Conservation (phyloP, 2,329 filamentous ascomycete genomes). For the Nemania diffusa region DNA sequence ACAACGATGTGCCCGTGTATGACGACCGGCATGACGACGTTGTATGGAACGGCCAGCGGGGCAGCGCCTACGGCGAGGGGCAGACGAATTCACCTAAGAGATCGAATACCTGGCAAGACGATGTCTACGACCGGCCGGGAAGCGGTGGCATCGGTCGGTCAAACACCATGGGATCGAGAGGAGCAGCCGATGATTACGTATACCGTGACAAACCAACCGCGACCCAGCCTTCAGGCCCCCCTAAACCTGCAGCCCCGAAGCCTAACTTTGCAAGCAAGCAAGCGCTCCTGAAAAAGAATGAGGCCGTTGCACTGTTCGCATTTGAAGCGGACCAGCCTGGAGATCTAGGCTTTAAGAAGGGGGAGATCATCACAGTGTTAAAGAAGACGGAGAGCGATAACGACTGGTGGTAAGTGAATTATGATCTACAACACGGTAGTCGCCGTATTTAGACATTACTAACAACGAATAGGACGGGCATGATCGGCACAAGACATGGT, state of each 20-base stretch:
- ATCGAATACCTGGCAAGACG: conserved; percentile 78
- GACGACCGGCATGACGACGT: conserved; percentile 84
- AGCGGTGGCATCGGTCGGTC: conserved; percentile 58
- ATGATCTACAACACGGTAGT: neutral
- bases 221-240: conserved; percentile 70
- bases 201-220: conserved; percentile 43
- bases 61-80: conserved; percentile 67
- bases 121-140: conserved; percentile 73
- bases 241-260: conserved; percentile 86
- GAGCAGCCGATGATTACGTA: conserved; percentile 61
- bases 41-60: conserved; percentile 81
- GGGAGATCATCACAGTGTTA: conserved; percentile 91
- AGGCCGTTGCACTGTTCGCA: conserved; percentile 90
- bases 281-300: conserved; percentile 71
- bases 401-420: conserved; percentile 83
- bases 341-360: conserved; percentile 96
- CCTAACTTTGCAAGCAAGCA: conserved; percentile 78
- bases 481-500: conserved; percentile 83
- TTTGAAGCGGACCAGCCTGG: conserved; percentile 95
- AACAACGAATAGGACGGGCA: conserved; percentile 74
- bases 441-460: neutral
- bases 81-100: conserved; percentile 60
- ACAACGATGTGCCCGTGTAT: conserved; percentile 94
- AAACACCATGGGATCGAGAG: conserved; percentile 60
- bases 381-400: conserved; percentile 95